Percentiles rank a stretch among this genome's conserved stretches.
Conservation (phyloP, 2,329 filamentous ascomycete species). For the Penicillium sp. region DNA sequence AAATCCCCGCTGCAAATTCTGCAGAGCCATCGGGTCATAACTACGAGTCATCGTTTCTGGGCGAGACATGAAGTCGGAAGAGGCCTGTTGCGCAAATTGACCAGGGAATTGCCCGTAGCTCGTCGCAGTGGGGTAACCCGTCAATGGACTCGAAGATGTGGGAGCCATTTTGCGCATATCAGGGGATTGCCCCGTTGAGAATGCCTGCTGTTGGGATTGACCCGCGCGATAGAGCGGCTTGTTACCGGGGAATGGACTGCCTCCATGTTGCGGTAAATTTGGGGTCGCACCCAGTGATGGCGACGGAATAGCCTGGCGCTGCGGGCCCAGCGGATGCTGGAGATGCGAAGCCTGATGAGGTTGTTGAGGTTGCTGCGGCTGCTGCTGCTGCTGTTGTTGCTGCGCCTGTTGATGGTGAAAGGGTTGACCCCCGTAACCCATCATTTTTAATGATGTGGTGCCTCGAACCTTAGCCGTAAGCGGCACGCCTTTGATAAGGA, state of each 20-base stretch:
- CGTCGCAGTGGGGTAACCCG: constrained; percentile 32
- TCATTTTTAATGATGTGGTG: constrained; percentile 32
- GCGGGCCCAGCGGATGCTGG: constrained; percentile 25
- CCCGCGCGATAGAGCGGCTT: constrained; percentile 30
- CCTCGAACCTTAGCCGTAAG: constrained; percentile 18
- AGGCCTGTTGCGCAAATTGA: constrained; percentile 32
- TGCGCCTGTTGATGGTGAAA: constrained; percentile 32
- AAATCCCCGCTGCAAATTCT: constrained; percentile 34
- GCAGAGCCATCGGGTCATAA: constrained; percentile 32
- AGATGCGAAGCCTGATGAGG: constrained; percentile 24
- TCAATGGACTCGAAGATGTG: constrained; percentile 31
- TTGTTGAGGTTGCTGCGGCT: constrained; percentile 26
- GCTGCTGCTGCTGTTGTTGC: constrained; percentile 25
- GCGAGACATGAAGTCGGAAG: constrained; percentile 33
- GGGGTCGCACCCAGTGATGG: constrained; percentile 31
- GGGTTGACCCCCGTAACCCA: constrained; percentile 38
- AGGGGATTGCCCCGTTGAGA: constrained; percentile 30
- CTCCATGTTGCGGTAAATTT: constrained; percentile 29
- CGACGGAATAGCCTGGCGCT: constrained; percentile 35
- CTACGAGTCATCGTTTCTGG: constrained; percentile 29
- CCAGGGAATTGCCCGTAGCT: constrained; percentile 32
- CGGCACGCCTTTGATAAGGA: constrained; percentile 14
- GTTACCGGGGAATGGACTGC: constrained; percentile 28
- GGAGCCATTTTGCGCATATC: constrained; percentile 39
- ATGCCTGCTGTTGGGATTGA: constrained; percentile 29